These are phyloP conservation scores for Takakia lepidozioides DNA, from an alignment of 225 moss, liverwort and hornwort genomes.

Conservation along the genomic window DNA sequence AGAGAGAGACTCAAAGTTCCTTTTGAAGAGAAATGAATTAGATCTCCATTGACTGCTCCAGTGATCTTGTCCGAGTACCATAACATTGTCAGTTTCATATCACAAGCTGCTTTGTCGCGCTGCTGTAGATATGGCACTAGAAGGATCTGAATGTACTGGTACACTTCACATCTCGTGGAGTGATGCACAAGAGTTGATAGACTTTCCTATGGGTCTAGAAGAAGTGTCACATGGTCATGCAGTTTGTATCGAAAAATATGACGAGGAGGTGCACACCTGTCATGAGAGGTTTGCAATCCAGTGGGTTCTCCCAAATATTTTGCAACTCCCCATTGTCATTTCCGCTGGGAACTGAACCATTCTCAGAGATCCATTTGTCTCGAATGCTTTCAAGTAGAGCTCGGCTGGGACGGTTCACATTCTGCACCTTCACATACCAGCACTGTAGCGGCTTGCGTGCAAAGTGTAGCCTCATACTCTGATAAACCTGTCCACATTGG, in stretches of 20 bases:
- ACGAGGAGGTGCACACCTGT: conserved; percentile 35
- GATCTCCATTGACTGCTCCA: too few relatives aligned
- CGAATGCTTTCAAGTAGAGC: conserved; percentile 87
- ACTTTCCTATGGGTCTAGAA: too few relatives aligned
- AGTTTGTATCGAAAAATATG: not conserved
- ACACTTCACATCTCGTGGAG: too few relatives aligned
- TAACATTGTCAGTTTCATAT: not conserved
- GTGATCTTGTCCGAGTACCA: too few relatives aligned
- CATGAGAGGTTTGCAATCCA: conserved; percentile 82
- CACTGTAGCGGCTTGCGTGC: conserved; percentile 87
- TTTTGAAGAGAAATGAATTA: too few relatives aligned
- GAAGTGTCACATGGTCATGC: not conserved
- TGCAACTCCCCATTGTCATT: conserved; percentile 84
- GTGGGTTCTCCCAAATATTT: conserved; percentile 84
- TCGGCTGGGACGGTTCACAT: conserved; percentile 76
- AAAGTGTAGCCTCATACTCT: conserved; percentile 96
- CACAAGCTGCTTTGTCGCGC: not conserved
- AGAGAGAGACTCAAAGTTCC: too few relatives aligned
- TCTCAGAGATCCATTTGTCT: conserved; percentile 76
- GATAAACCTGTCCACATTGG: conserved; percentile 77
- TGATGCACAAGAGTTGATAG: too few relatives aligned
- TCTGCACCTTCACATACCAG: conserved; percentile 69
- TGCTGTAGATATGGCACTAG: not conserved
- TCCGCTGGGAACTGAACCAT: conserved; percentile 55
- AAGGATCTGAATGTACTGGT: too few relatives aligned